Evolutionary conservation across 495 filamentous ascomycete species (phyloP).

Genomic region (Chaetomium fimeti): DNA sequence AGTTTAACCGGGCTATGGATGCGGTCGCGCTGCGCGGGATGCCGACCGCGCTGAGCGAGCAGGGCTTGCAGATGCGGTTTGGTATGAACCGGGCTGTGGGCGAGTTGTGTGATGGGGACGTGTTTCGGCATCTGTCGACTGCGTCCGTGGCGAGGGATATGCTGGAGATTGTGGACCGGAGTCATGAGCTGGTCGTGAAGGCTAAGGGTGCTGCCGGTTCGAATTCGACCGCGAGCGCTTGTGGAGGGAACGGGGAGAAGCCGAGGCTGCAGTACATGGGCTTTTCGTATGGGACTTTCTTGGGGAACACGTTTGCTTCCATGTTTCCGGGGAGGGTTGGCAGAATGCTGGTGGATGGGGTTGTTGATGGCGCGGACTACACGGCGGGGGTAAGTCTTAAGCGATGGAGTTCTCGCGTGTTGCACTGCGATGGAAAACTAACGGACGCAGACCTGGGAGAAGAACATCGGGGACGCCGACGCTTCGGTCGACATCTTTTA

Average conservation of each 20-base stretch:
- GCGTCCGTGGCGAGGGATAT: background rate
- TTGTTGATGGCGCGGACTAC: slow-evolving; percentile 41
- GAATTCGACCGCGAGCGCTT: background rate
- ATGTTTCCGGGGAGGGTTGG: slow-evolving; percentile 48
- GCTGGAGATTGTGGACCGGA: background rate
- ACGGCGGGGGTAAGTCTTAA: slow-evolving; percentile 4
- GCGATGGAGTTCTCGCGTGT: background rate
- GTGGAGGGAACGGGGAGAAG: background rate
- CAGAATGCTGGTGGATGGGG: slow-evolving; percentile 41
- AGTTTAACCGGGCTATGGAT: background rate
- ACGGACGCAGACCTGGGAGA: slow-evolving; percentile 37
- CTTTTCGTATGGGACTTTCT: slow-evolving; percentile 1
- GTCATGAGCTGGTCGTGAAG: background rate
- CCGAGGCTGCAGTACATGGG: slow-evolving; percentile 38
- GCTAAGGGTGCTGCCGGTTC: background rate
- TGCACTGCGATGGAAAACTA: background rate
- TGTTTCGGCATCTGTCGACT: background rate
- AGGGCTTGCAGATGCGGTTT: background rate
- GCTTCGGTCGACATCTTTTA: slow-evolving; percentile 49
- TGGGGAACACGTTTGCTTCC: slow-evolving; percentile 54
- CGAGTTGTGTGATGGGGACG: background rate
- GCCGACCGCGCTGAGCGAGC: background rate
- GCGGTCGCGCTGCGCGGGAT: background rate
- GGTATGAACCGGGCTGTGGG: background rate
- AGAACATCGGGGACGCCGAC: slow-evolving; percentile 51